A percentile compares a stretch with the other conserved stretches of the same genome.
Conservation (phyloP, 2,329 filamentous ascomycete genomes). For the Ceratocystis destructans region DNA sequence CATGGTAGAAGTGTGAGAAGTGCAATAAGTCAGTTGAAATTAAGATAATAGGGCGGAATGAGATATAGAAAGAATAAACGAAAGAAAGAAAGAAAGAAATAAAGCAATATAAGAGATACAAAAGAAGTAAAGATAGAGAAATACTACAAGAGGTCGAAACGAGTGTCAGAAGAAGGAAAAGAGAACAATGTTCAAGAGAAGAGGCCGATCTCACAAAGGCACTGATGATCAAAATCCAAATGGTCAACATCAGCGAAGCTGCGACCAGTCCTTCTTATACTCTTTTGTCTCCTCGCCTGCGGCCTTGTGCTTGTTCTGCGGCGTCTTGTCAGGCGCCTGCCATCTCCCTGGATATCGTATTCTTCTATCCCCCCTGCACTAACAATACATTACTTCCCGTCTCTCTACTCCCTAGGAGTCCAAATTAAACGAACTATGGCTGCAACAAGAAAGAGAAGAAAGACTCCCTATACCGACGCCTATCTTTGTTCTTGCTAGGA, state of each 20-base stretch:
- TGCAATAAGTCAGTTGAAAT: neutral
- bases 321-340: neutral
- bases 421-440: neutral
- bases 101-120: neutral
- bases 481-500: neutral
- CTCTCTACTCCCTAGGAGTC: neutral
- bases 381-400: neutral
- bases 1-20: conserved; percentile 5
- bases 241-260: neutral
- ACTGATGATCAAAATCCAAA: neutral
- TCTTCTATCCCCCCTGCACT: neutral
- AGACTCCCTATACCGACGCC: neutral
- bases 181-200: neutral
- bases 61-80: neutral
- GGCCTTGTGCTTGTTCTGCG: neutral
- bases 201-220: conserved; percentile 1
- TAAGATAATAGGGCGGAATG: neutral
- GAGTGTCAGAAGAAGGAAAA: conserved; percentile 6
- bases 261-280: neutral
- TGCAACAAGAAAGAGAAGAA: neutral
- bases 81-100: neutral
- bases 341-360: neutral
- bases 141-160: neutral
- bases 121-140: neutral
- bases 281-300: neutral